Conservation (phyloP, 306 rosid genomes). For the Glycine tomentella region DNA sequence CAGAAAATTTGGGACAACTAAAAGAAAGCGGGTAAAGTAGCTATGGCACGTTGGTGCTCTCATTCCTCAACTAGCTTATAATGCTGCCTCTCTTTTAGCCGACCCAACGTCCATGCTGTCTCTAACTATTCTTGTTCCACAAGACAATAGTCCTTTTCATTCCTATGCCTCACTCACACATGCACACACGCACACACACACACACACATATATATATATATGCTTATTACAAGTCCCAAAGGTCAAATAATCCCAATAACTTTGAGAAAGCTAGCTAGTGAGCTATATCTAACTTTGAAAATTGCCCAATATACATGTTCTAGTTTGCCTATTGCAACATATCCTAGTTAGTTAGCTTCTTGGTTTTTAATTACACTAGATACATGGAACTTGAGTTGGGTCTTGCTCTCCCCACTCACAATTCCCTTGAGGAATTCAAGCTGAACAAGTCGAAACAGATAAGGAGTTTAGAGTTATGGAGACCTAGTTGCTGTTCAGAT, state of each 20-base stretch:
- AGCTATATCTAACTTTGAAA: conserved; percentile 33
- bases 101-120: conserved; percentile 85
- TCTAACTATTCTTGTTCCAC: conserved; percentile 54
- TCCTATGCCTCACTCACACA: conserved; percentile 51
- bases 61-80: conserved; percentile 59
- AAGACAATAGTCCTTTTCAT: conserved; percentile 61
- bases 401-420: conserved; percentile 58
- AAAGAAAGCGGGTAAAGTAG: conserved; percentile 47
- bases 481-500: no score
- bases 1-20: conserved; percentile 43
- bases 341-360: conserved; percentile 5
- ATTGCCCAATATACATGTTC: conserved; percentile 39
- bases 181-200: not conserved
- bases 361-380: conserved; percentile 38
- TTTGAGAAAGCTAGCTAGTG: conserved; percentile 29
- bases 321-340: not conserved
- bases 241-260: conserved; percentile 46
- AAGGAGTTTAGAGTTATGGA: no score
- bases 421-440: conserved; percentile 50
- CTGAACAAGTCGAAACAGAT: conserved; percentile 32
- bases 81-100: conserved; percentile 78
- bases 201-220: not conserved
- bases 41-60: conserved; percentile 59
- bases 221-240: conserved; percentile 34
- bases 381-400: conserved; percentile 77